A percentile compares a stretch with the other conserved stretches of the same genome.
phyloP scores from a whole-genome alignment of 257 asterid species.

The Solanum appendiculatum region DNA sequence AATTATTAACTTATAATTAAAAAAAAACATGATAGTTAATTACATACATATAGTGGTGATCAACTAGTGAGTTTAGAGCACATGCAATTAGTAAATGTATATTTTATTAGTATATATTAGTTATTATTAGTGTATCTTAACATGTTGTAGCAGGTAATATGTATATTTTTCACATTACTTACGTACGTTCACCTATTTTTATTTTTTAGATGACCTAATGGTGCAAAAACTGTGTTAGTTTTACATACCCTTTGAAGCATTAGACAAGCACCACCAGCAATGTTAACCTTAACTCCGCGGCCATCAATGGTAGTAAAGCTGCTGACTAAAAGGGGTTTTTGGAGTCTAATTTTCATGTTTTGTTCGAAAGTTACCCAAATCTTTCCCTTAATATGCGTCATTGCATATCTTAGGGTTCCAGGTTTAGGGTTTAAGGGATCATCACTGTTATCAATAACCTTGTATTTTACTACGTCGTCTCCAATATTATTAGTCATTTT shows the following conservation, averaged over 20 bases:
- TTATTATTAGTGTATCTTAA: background rate
- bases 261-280: constrained; percentile 54
- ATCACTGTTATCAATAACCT: constrained; percentile 50
- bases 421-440: constrained; percentile 54
- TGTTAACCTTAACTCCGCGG: constrained; percentile 58
- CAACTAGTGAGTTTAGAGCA: too few relatives aligned
- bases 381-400: constrained; percentile 46
- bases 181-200: background rate
- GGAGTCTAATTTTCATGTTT: constrained; percentile 53
- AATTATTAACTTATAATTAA: background rate
- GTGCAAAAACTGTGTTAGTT: background rate
- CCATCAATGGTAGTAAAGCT: constrained; percentile 69
- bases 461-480: constrained; percentile 16
- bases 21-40: background rate
- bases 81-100: background rate
- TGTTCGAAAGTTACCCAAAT: constrained; percentile 67
- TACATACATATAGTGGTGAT: background rate
- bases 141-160: background rate
- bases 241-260: constrained; percentile 36
- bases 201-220: background rate
- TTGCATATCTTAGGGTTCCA: constrained; percentile 61
- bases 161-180: background rate
- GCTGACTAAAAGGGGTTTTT: constrained; percentile 54
- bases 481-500: constrained; percentile 62
- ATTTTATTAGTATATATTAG: too few relatives aligned